Evolutionary conservation across 805 yeast genomes (phyloP).

Genomic region (Pichia scutulata): DNA sequence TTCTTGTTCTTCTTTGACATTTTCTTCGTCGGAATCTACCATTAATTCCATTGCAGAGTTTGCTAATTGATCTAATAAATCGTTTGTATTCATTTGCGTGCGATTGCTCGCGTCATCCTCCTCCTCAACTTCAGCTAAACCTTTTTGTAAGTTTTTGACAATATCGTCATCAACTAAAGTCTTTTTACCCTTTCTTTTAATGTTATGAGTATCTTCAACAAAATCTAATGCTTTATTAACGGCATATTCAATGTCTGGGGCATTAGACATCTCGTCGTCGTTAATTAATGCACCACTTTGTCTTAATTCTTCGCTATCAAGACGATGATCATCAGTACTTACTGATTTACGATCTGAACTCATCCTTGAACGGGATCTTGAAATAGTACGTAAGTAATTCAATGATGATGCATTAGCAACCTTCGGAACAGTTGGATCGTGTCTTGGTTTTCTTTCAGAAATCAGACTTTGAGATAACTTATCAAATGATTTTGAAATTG

Average conservation of each 20-base stretch:
- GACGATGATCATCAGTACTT: conserved; percentile 21
- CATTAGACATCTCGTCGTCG: conserved; percentile 42
- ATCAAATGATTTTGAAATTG: conserved; percentile 6
- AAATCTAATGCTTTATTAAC: conserved; percentile 38
- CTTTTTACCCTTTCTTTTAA: conserved; percentile 15
- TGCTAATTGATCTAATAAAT: conserved; percentile 12
- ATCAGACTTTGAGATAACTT: conserved; percentile 24
- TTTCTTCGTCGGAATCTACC: conserved; percentile 16
- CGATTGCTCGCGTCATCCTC: conserved; percentile 15
- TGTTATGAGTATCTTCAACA: conserved; percentile 20
- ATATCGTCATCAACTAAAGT: conserved; percentile 12
- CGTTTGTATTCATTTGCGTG: conserved; percentile 7
- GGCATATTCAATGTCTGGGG: conserved; percentile 43
- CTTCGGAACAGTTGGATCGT: conserved; percentile 27
- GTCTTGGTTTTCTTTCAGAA: conserved; percentile 33
- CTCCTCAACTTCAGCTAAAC: conserved; percentile 12
- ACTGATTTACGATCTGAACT: conserved; percentile 28
- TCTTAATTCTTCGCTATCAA: conserved; percentile 35
- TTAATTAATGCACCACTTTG: conserved; percentile 49
- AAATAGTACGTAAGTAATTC: conserved; percentile 56
- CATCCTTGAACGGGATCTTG: conserved; percentile 55
- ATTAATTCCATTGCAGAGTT: conserved; percentile 12
- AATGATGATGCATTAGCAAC: conserved; percentile 32
- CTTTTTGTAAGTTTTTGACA: conserved; percentile 15
- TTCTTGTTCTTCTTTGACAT: conserved; percentile 2